phyloP scores from a whole-genome alignment of 257 asterid genomes.

The Salvia rosmarinus region DNA sequence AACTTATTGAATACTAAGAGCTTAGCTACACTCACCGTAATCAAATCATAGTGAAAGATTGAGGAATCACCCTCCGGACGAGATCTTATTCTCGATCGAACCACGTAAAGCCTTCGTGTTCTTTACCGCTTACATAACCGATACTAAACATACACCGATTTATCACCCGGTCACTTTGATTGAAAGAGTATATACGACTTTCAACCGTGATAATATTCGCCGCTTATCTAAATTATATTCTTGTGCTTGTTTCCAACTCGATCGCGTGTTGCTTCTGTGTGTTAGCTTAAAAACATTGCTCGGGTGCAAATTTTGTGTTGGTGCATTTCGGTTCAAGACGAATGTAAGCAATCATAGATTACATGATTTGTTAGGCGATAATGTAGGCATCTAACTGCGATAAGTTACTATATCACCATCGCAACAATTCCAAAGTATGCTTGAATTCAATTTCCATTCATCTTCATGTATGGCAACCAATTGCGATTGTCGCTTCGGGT shows the following conservation, averaged over 20 bases:
- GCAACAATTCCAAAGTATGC: background rate
- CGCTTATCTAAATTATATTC: background rate
- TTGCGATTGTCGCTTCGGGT: slow-evolving; percentile 89
- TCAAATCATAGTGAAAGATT: too few relatives aligned
- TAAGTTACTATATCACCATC: background rate
- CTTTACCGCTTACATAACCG: too few relatives aligned
- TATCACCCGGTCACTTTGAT: too few relatives aligned
- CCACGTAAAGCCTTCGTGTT: too few relatives aligned
- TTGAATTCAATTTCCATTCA: slow-evolving; percentile 1
- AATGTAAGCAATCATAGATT: too few relatives aligned
- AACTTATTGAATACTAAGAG: too few relatives aligned
- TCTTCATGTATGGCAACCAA: slow-evolving; percentile 6
- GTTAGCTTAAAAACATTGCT: background rate
- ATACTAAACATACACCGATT: too few relatives aligned
- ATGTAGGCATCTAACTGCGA: background rate
- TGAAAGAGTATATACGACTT: background rate
- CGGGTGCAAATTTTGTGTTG: too few relatives aligned
- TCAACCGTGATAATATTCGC: background rate
- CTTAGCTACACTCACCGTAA: too few relatives aligned
- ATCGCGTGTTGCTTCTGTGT: background rate
- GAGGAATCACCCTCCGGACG: too few relatives aligned
- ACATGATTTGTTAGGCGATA: background rate
- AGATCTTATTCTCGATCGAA: too few relatives aligned
- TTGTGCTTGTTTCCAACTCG: background rate
- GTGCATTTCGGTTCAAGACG: too few relatives aligned